Conservation (phyloP, 192 early-diverging fungal species). For the Rhizophagus prolifer region DNA sequence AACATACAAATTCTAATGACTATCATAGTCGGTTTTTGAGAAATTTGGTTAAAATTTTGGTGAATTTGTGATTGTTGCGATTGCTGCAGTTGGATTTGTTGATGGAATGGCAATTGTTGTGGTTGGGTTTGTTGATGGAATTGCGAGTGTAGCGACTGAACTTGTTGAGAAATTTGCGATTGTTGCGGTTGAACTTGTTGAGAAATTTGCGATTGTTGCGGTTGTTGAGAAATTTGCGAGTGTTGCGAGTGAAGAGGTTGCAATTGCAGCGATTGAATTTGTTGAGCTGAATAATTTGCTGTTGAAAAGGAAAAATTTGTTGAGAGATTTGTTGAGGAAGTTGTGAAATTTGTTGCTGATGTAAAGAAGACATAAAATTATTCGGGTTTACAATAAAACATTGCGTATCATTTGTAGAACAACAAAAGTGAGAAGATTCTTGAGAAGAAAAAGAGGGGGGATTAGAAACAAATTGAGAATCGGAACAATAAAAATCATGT, state of each 20-base stretch:
- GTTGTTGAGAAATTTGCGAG: too few species aligned
- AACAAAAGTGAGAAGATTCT: too few species aligned
- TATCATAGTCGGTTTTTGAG: not conserved
- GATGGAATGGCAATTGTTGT: not conserved
- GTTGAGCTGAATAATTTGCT: not conserved
- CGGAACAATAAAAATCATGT: too few species aligned
- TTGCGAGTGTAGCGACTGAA: not conserved
- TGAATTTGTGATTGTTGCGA: not conserved
- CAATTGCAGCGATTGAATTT: too few species aligned
- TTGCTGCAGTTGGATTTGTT: not conserved
- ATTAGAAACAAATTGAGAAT: too few species aligned
- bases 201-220: not conserved
- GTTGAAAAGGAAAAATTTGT: too few species aligned
- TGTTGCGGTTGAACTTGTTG: not conserved
- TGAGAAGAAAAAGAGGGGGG: too few species aligned
- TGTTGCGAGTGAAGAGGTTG: too few species aligned
- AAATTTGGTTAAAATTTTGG: not conserved
- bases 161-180: not conserved
- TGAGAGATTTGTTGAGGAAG: not conserved
- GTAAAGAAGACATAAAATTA: too few species aligned
- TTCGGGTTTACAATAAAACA: too few species aligned
- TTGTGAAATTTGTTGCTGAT: not conserved
- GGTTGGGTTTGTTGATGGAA: not conserved
- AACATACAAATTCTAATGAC: not conserved
- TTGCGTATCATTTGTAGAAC: too few species aligned